A percentile compares a stretch with the other conserved stretches of the same genome.
These are phyloP conservation scores for Dendrocalamus sinicus DNA, from an alignment of 176 grass and related monocot genomes.

Conservation along the genomic window DNA sequence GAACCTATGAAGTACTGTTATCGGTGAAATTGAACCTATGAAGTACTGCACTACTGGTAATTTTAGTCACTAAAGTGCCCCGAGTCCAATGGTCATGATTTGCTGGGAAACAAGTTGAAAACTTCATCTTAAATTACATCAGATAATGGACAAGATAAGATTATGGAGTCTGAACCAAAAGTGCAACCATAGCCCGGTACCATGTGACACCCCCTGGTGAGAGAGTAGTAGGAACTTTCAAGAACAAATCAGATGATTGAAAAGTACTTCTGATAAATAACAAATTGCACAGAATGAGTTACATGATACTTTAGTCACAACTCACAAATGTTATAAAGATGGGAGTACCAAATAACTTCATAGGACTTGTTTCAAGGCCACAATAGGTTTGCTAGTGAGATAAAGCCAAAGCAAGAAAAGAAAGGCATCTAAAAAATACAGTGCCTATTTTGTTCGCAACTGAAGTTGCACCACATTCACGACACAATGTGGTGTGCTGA, in stretches of 20 bases:
- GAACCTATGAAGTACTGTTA: not conserved
- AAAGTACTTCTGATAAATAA: no score
- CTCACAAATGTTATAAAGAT: not conserved
- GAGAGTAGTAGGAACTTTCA: no score
- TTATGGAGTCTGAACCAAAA: no score
- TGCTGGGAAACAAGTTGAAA: no score
- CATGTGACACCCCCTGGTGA: no score
- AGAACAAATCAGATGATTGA: no score
- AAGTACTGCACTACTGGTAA: not conserved
- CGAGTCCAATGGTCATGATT: no score
- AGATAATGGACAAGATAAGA: no score
- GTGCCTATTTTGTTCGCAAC: not conserved
- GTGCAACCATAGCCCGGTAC: no score
- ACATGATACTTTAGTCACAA: not conserved
- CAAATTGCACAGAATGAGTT: no score
- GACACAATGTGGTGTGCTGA: not conserved
- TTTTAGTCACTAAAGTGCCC: no score
- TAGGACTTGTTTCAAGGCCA: not conserved
- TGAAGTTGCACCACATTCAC: not conserved
- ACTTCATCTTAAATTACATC: no score
- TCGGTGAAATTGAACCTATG: not conserved
- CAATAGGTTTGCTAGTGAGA: not conserved
- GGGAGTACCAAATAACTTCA: not conserved
- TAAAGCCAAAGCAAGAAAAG: not conserved
- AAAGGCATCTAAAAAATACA: not conserved